These are phyloP conservation scores for Fraxinus paxiana DNA, from an alignment of 305 asterid species.

Conservation along the genomic window DNA sequence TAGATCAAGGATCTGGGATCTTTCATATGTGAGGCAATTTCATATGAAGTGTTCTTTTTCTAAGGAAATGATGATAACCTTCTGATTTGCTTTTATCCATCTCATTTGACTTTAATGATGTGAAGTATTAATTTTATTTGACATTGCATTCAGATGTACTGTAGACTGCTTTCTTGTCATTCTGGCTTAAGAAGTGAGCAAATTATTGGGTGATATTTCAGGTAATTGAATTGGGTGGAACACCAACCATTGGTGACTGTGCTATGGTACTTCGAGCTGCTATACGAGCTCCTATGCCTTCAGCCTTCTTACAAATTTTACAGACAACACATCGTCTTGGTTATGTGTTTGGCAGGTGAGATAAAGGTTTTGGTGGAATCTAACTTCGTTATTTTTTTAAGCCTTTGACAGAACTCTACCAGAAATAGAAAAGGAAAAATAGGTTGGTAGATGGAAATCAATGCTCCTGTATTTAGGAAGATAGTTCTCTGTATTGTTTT, in stretches of 20 bases:
- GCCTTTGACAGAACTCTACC: background rate
- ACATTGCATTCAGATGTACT: constrained; percentile 8
- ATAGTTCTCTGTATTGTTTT: background rate
- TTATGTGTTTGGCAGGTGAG: constrained; percentile 76
- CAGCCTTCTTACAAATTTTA: constrained; percentile 84
- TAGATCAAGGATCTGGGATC: background rate
- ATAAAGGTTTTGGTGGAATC: constrained; percentile 1
- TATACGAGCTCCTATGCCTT: constrained; percentile 89
- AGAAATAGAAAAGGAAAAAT: background rate
- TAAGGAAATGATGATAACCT: background rate
- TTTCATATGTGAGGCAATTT: background rate
- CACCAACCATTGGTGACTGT: constrained; percentile 88
- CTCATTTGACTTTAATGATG: background rate
- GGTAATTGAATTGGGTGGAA: constrained; percentile 93
- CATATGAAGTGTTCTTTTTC: background rate
- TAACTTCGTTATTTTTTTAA: background rate
- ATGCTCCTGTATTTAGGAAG: background rate
- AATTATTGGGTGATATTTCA: constrained; percentile 27
- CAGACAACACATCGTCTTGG: constrained; percentile 79
- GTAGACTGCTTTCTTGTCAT: background rate
- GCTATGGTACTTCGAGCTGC: constrained; percentile 95
- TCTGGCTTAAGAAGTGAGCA: constrained; percentile 18
- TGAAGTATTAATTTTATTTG: background rate
- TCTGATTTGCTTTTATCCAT: background rate
- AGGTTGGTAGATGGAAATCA: background rate